Percentiles rank a stretch among this genome's conserved stretches.
These are phyloP conservation scores for Candida hungchunana DNA, from an alignment of 805 yeast genomes.

Conservation along the genomic window DNA sequence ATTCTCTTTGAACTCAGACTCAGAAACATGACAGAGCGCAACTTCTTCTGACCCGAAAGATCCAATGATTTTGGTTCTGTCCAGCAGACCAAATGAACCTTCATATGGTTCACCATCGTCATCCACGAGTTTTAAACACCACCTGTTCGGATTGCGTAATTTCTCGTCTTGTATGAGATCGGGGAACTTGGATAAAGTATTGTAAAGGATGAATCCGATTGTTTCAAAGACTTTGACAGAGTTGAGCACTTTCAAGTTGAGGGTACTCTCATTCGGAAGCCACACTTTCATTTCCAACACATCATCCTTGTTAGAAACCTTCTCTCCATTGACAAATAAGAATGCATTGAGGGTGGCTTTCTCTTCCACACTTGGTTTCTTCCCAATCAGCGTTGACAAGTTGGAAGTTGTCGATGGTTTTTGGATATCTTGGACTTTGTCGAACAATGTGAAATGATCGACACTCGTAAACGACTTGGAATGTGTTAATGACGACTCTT, in stretches of 20 bases:
- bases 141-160: constrained; percentile 51
- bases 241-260: constrained; percentile 27
- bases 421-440: constrained; percentile 2
- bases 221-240: constrained; percentile 47
- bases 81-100: constrained; percentile 82
- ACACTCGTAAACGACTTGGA: constrained; percentile 5
- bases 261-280: constrained; percentile 24
- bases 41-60: constrained; percentile 81
- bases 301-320: constrained; percentile 18
- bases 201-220: constrained; percentile 48
- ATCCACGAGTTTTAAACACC: constrained; percentile 81
- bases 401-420: constrained; percentile 27
- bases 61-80: constrained; percentile 57
- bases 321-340: constrained; percentile 33
- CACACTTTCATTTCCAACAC: constrained; percentile 23
- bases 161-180: constrained; percentile 4
- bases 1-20: constrained; percentile 41
- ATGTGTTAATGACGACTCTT: constrained; percentile 2
- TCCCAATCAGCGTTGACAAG: constrained; percentile 41
- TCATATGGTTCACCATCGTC: constrained; percentile 94
- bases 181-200: constrained; percentile 6
- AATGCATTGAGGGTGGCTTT: constrained; percentile 43
- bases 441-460: constrained; percentile 1
- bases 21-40: constrained; percentile 61
- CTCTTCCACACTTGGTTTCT: constrained; percentile 21